Evolutionary conservation across 805 yeast genomes (phyloP).

Genomic region (Komagataella mondaviorum): DNA sequence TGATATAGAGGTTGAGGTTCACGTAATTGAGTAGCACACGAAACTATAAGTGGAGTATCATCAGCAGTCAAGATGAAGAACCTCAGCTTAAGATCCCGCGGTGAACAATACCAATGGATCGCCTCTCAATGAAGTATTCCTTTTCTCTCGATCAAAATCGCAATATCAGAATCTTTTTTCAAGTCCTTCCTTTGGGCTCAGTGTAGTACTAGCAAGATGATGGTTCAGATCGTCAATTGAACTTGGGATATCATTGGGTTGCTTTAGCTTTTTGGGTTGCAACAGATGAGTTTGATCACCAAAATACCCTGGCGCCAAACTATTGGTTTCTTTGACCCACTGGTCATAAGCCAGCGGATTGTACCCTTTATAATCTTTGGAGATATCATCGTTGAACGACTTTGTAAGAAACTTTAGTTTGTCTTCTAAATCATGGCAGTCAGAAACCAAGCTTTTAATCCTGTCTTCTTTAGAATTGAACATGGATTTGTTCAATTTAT

Average conservation of each 20-base stretch:
- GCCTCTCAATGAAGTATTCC: no score
- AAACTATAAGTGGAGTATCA: not conserved
- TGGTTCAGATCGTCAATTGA: not conserved
- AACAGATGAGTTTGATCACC: constrained; percentile 11
- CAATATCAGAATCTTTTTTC: not conserved
- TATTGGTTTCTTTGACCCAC: constrained; percentile 7
- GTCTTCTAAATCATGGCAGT: not conserved
- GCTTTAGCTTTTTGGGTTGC: constrained; percentile 9
- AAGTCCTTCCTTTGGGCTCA: not conserved
- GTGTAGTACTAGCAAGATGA: not conserved
- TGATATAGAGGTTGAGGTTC: no score
- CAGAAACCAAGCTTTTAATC: constrained; percentile 1
- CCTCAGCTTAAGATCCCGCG: no score
- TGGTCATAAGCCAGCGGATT: constrained; percentile 7
- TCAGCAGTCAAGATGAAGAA: not conserved
- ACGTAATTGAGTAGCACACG: not conserved
- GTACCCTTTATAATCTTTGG: not conserved
- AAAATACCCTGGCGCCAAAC: constrained; percentile 15
- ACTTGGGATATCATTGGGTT: not conserved
- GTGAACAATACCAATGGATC: no score
- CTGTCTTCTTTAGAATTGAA: constrained; percentile 2
- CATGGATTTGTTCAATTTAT: not conserved
- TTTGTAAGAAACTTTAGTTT: constrained; percentile 2
- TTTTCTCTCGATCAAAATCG: no score
- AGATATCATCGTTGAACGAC: constrained; percentile 3